A percentile compares a stretch with the other conserved stretches of the same genome.
Evolutionary conservation across 148 eudicot species (phyloP).

Genomic region (Arctostaphylos glauca): DNA sequence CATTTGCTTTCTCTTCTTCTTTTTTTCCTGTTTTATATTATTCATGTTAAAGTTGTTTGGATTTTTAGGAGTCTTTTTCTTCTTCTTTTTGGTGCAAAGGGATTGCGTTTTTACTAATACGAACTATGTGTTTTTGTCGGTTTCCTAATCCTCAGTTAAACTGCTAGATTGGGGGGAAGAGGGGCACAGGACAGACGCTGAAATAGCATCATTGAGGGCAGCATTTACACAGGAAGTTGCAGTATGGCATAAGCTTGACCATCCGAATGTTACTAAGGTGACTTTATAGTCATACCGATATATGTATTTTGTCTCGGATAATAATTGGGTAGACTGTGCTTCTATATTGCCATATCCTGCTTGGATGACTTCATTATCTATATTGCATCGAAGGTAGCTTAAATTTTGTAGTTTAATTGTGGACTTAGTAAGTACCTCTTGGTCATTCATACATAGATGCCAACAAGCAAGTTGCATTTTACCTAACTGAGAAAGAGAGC

Average conservation of each 20-base stretch:
- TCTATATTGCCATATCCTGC: neutral
- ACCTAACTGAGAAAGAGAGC: neutral
- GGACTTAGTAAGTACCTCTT: neutral
- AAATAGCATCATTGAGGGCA: constrained; percentile 65
- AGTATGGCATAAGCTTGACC: constrained; percentile 95
- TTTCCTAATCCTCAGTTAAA: constrained; percentile 52
- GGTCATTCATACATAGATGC: neutral
- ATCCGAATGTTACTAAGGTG: constrained; percentile 96
- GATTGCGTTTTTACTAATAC: neutral
- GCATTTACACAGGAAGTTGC: constrained; percentile 89
- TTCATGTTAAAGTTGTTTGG: neutral
- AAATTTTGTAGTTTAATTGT: neutral
- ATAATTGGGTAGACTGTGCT: neutral
- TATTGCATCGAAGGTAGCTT: neutral
- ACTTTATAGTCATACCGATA: neutral
- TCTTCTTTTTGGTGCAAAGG: neutral
- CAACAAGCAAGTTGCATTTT: neutral
- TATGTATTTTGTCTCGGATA: neutral
- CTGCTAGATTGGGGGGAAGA: constrained; percentile 97
- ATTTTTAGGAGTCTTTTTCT: neutral
- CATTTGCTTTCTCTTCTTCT: no score
- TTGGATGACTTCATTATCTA: neutral
- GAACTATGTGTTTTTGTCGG: neutral
- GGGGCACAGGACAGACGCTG: constrained; percentile 70
- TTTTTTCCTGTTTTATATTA: neutral